Conservation (phyloP, 768 basidiomycete species). For the Tephrocybe rancida region DNA sequence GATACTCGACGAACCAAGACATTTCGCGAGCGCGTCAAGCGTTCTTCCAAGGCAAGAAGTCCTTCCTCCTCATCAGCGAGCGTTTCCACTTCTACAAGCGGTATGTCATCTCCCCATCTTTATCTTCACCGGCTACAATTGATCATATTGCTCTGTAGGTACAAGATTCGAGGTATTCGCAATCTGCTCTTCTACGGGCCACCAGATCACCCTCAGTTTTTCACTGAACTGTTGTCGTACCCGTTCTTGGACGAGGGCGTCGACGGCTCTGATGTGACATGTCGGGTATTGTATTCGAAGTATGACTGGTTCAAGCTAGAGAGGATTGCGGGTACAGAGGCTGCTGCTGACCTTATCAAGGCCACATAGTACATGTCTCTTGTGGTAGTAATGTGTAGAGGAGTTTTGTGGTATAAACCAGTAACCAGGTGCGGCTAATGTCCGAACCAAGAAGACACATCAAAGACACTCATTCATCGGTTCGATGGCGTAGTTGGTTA, state of each 20-base stretch:
- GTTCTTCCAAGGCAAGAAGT: constrained; percentile 87
- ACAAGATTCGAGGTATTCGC: constrained; percentile 90
- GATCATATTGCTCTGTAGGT: constrained; percentile 44
- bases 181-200: constrained; percentile 94
- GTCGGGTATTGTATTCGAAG: constrained; percentile 80
- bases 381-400: background rate
- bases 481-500: constrained; percentile 82
- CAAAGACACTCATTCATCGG: too few relatives aligned
- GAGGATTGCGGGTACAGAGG: constrained; percentile 71
- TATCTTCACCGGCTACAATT: background rate
- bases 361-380: background rate
- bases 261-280: constrained; percentile 85
- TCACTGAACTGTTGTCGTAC: constrained; percentile 85
- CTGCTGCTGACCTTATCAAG: constrained; percentile 44
- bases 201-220: constrained; percentile 90
- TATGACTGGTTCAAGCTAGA: constrained; percentile 90
- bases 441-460: too few relatives aligned
- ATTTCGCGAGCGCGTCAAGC: constrained; percentile 92
- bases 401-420: background rate
- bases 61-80: constrained; percentile 90
- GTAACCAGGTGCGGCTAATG: too few relatives aligned
- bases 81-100: constrained; percentile 98
- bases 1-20: constrained; percentile 92
- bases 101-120: constrained; percentile 37
- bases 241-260: constrained; percentile 91